Base-by-base conservation (phyloP, 1,139 yeast genomes). In the Oligophagozyma castellii region DNA sequence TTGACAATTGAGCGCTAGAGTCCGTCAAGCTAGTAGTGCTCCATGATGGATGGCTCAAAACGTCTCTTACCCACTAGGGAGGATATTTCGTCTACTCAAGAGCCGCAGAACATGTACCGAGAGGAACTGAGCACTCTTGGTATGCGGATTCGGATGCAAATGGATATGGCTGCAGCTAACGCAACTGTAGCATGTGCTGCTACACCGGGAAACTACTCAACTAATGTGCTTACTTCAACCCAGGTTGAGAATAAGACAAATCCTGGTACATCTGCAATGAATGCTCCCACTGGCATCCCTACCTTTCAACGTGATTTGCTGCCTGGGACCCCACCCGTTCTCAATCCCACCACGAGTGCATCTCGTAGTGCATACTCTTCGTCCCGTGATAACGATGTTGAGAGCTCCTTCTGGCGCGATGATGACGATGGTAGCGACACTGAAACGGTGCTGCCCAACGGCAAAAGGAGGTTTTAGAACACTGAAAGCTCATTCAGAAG, bases 91-190 rank as follows among this genome's bases (percentile, higher is more conserved):
- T 12, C 13, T 5, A 23, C 25, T 13, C 25, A 31, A 12, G 39
- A 36, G 19, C 33, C n/a, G n/a, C n/a, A 35, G 22, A 33, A 51
- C 32, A 37, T 40, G 14, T 42, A 44, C 31, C 56, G 50, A 33
- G 40, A 43, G 30, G 46, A 48, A 23, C 58, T 76, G 16, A 63
- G 73, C 24, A 63, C 73, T 0, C 46, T 75, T 4, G 84, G 83
- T 1, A 75, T 74, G 81, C 61, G 81, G 38, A 69, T 76, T 39
- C 65, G 89, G 46, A 73, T 74, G 43, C 64, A 77, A 2, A 71
- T 76, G 2, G 61, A 70, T 26, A 73, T 73, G 27, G 84, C 83
- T 1, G 73, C 73, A 16, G 29, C 30, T 12, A 15, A 28, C 14
- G 28, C 42, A 38, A 22, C 36, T 30, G 16, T 36, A 20, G 13